Evolutionary conservation across 2,329 filamentous ascomycete genomes (phyloP).

Genomic region (Penicillium sp.): DNA sequence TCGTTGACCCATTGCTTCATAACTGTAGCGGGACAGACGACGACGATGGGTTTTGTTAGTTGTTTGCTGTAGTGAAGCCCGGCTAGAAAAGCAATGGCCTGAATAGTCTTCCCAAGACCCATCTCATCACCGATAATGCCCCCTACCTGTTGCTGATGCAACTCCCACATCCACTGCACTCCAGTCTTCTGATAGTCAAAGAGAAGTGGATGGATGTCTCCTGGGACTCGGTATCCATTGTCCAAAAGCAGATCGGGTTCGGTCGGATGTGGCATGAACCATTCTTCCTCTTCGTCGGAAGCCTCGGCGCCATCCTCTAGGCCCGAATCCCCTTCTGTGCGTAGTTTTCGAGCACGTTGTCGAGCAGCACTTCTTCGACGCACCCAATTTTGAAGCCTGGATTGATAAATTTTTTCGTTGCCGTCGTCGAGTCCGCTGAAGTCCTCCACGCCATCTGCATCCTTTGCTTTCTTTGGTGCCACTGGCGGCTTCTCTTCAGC

Average conservation of each 20-base stretch:
- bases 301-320: conserved; percentile 29
- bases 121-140: conserved; percentile 98
- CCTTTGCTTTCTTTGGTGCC: conserved; percentile 27
- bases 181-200: conserved; percentile 98
- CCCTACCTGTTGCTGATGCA: conserved; percentile 86
- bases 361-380: conserved; percentile 66
- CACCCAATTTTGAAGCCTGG: conserved; percentile 77
- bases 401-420: conserved; percentile 79
- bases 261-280: conserved; percentile 85
- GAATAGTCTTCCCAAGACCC: conserved; percentile 95
- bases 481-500: conserved; percentile 33
- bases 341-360: conserved; percentile 46
- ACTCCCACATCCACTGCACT: conserved; percentile 92
- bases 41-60: conserved; percentile 81
- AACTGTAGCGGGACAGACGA: conserved; percentile 92
- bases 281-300: conserved; percentile 62
- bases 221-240: conserved; percentile 79
- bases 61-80: conserved; percentile 90
- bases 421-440: conserved; percentile 80
- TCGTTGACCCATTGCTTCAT: conserved; percentile 98
- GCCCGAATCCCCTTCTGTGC: conserved; percentile 47
- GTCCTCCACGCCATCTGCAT: conserved; percentile 57
- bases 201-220: conserved; percentile 88
- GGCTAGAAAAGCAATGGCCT: conserved; percentile 81
- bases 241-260: conserved; percentile 76